Evolutionary conservation across 1,284 basidiomycete species (phyloP), one percentile per base, ranked within the genome.

Genomic region (Cryptococcus hybrid): DNA sequence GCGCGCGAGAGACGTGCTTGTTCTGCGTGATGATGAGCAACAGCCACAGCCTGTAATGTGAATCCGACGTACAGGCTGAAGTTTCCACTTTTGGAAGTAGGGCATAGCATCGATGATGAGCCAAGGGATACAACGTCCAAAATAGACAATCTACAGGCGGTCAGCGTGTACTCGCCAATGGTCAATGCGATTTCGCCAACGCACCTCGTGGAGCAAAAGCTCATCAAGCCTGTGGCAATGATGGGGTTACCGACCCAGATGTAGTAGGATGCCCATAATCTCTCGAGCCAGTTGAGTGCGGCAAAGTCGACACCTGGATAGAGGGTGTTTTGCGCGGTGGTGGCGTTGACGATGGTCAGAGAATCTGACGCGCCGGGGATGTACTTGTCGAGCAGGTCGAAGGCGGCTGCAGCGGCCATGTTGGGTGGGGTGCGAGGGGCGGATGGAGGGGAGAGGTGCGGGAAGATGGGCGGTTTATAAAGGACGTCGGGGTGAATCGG

Each of bases 51-150:
- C 47, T 11, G 24, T 24, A 51, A 35, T 24, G 35, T 44, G 52
- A 36, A 43, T 38, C 18, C 9, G 13, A 61, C 69, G 55, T 67
- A 80, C 82, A 11, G 89, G 86, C 76, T 99, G 95, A 4, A 99
- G 82, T 79, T 99, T 99, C 90, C 92, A 98, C 80, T 86, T 84
- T 60, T 85, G 85, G 81, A 98, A 97, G 80, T 90, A 95, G 0
- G 93, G 92, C 52, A 93, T 92, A 3, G 86, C 80, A 78, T 98
- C 96, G 76, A 98, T 88, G 78, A 97, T 89, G 70, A 98, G 88
- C 91, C 92, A 97, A 0, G 95, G 96, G 30, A 99, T 80, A 64
- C 88, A 88, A 40, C 95, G 90, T 35, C 95, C 95, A 77, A 99
- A 99, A 83, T 99, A 99, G 46, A 98, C 90, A 69, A 94, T 76